phyloP scores from a whole-genome alignment of 805 yeast genomes.

The Yamadazyma olivae region DNA sequence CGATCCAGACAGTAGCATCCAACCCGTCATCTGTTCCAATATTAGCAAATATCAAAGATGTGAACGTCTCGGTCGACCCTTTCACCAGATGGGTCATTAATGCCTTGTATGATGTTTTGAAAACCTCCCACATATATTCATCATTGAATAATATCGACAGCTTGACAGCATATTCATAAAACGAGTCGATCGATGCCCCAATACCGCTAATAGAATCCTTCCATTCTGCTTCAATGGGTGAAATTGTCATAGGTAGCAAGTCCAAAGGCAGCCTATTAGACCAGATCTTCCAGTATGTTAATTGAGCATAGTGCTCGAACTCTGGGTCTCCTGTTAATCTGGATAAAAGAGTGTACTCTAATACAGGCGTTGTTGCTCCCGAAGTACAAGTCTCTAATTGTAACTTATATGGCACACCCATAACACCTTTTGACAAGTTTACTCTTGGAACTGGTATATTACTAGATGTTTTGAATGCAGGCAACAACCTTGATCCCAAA shows the following conservation, averaged over 20 bases:
- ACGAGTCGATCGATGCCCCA: constrained; percentile 91
- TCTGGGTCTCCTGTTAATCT: constrained; percentile 68
- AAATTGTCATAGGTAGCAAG: constrained; percentile 75
- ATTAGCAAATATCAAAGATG: constrained; percentile 50
- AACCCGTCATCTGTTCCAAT: constrained; percentile 53
- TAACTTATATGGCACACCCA: constrained; percentile 38
- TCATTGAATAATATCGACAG: constrained; percentile 65
- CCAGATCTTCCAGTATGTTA: constrained; percentile 74
- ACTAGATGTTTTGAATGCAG: constrained; percentile 63
- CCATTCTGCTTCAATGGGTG: constrained; percentile 56
- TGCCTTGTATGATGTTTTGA: constrained; percentile 52
- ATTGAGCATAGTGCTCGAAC: constrained; percentile 60
- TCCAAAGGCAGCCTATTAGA: constrained; percentile 55
- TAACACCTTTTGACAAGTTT: constrained; percentile 56
- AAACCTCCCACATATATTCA: constrained; percentile 59
- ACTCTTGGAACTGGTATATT: constrained; percentile 80
- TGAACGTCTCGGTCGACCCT: constrained; percentile 20
- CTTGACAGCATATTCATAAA: constrained; percentile 84
- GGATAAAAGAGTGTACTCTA: constrained; percentile 78
- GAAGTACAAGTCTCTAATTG: constrained; percentile 77
- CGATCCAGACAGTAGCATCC: constrained; percentile 67
- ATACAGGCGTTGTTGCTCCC: constrained; percentile 79
- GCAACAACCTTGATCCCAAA: constrained; percentile 65
- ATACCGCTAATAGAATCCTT: constrained; percentile 65
- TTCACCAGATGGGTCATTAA: constrained; percentile 42